Conservation (phyloP, 108 stramenopile species). For the Cyclotella kingstonii region DNA sequence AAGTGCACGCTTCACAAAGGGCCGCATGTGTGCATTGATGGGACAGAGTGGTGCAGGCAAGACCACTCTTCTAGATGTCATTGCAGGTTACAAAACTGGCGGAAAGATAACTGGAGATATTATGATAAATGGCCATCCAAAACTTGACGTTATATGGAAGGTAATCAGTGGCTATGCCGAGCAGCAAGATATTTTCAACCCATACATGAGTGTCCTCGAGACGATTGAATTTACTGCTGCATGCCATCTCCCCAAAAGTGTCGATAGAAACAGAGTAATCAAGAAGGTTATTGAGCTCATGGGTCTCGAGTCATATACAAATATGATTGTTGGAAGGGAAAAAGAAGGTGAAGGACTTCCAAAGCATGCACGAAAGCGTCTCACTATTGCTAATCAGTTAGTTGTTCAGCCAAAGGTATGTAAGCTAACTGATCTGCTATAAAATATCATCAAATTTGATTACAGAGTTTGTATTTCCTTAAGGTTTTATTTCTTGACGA, state of each 20-base stretch:
- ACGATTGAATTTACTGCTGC: constrained; percentile 34
- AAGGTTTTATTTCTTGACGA: constrained; percentile 34
- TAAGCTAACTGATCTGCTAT: background rate
- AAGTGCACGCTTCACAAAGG: constrained; percentile 20
- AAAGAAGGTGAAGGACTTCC: constrained; percentile 33
- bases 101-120: constrained; percentile 64
- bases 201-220: constrained; percentile 35
- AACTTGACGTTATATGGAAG: constrained; percentile 34
- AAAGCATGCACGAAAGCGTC: constrained; percentile 41
- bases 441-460: background rate
- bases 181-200: constrained; percentile 40
- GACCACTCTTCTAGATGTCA: constrained; percentile 69
- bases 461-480: background rate
- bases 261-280: constrained; percentile 14
- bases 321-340: constrained; percentile 29
- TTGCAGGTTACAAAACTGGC: constrained; percentile 75
- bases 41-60: constrained; percentile 45
- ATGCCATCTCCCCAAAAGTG: constrained; percentile 20
- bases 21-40: constrained; percentile 23
- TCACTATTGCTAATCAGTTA: constrained; percentile 37
- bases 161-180: constrained; percentile 34
- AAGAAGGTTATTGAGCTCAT: constrained; percentile 28
- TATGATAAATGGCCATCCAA: constrained; percentile 52
- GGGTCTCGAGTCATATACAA: constrained; percentile 14
- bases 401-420: constrained; percentile 27